These are phyloP conservation scores for Plasmopara viticola DNA, from an alignment of 352 stramenopile genomes.

Conservation along the genomic window DNA sequence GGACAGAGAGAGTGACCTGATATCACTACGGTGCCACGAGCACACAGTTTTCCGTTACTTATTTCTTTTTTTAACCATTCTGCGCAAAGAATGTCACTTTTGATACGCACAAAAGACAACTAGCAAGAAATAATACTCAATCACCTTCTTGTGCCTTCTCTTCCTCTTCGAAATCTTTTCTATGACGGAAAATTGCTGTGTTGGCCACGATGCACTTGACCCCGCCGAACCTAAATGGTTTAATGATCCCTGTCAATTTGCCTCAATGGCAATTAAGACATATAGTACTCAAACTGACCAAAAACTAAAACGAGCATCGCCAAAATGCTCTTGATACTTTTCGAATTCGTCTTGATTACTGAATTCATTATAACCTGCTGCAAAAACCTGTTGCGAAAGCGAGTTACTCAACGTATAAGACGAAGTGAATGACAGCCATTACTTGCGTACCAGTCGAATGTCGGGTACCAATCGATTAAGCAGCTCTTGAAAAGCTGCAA, in stretches of 20 bases:
- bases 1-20: constrained; percentile 34
- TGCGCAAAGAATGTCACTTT: constrained; percentile 9
- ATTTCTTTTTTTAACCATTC: constrained; percentile 73
- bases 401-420: neutral
- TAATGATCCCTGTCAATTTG: constrained; percentile 2
- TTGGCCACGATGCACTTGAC: constrained; percentile 80
- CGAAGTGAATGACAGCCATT: neutral
- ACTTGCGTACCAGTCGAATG: constrained; percentile 45
- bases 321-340: constrained; percentile 49
- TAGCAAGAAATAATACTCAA: neutral
- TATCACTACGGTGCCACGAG: constrained; percentile 57
- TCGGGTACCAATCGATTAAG: constrained; percentile 53
- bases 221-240: constrained; percentile 48
- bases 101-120: too few species aligned
- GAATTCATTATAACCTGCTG: constrained; percentile 27
- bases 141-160: constrained; percentile 51
- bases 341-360: constrained; percentile 10
- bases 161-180: constrained; percentile 23
- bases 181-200: constrained; percentile 33
- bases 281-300: constrained; percentile 33
- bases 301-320: constrained; percentile 66
- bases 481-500: constrained; percentile 49
- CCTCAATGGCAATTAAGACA: neutral
- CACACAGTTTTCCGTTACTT: constrained; percentile 76
- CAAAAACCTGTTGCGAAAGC: constrained; percentile 38